phyloP scores from a whole-genome alignment of 192 early-diverging fungal species.

The Phycomyces blakesleeanus region DNA sequence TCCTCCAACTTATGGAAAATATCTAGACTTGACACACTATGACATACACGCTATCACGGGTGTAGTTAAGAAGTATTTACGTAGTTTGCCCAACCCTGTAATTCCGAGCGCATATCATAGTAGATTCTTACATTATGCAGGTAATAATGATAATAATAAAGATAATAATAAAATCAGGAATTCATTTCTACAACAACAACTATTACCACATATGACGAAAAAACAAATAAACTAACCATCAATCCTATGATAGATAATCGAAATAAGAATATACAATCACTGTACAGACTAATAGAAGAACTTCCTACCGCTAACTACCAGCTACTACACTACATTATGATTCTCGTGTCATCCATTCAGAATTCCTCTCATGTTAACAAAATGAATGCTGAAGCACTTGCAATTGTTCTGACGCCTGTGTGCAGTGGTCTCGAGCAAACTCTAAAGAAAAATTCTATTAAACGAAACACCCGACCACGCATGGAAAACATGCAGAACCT shows the following conservation, averaged over 20 bases:
- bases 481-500: constrained; percentile 18
- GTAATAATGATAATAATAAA: too few species aligned
- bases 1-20: constrained; percentile 25
- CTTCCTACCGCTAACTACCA: constrained; percentile 21
- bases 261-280: not conserved
- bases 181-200: too few species aligned
- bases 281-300: not conserved
- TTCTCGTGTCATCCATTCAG: constrained; percentile 15
- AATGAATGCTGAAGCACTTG: constrained; percentile 35
- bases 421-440: constrained; percentile 31
- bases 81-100: constrained; percentile 26
- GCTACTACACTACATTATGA: constrained; percentile 23
- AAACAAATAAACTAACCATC: not conserved
- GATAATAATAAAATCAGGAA: too few species aligned
- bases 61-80: constrained; percentile 28
- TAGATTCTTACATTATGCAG: constrained; percentile 12
- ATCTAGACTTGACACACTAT: constrained; percentile 19
- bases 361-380: constrained; percentile 24
- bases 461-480: constrained; percentile 10
- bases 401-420: constrained; percentile 31
- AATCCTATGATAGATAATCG: not conserved
- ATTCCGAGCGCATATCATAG: constrained; percentile 24
- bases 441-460: constrained; percentile 13
- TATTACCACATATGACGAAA: too few species aligned
- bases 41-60: constrained; percentile 36